A percentile compares a stretch with the other conserved stretches of the same genome.
These are phyloP conservation scores for Beauveria scarabaeidicola DNA, from an alignment of 2,329 filamentous ascomycete genomes.

Conservation along the genomic window DNA sequence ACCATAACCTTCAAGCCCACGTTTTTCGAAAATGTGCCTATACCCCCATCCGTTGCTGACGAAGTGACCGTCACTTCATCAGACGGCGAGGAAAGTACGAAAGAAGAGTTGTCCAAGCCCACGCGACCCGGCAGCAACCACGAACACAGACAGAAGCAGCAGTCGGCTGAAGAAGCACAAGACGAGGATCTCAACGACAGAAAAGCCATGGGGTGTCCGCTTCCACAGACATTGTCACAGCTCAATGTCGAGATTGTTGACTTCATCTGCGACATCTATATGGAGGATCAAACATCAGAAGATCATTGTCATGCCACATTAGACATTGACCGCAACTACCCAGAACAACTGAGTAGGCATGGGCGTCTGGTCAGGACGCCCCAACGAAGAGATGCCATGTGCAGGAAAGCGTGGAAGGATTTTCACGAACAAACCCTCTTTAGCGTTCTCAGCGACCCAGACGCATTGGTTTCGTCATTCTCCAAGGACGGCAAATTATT, in stretches of 20 bases:
- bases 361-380: neutral
- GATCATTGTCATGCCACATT: slow-evolving; percentile 35
- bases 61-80: slow-evolving; percentile 16
- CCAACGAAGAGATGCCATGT: slow-evolving; percentile 1
- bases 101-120: neutral
- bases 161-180: neutral
- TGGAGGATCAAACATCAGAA: slow-evolving; percentile 47
- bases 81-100: slow-evolving; percentile 13
- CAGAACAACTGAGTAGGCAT: slow-evolving; percentile 11
- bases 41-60: slow-evolving; percentile 16
- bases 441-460: slow-evolving; percentile 51
- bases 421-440: slow-evolving; percentile 60
- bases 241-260: slow-evolving; percentile 49
- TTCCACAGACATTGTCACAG: slow-evolving; percentile 49
- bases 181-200: slow-evolving; percentile 17
- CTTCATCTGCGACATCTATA: slow-evolving; percentile 51
- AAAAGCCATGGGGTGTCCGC: slow-evolving; percentile 24
- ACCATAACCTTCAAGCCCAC: slow-evolving; percentile 25
- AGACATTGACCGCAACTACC: slow-evolving; percentile 12
- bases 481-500: slow-evolving; percentile 41
- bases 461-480: slow-evolving; percentile 48
- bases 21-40: slow-evolving; percentile 31
- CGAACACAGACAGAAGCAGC: neutral
- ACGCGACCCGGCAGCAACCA: neutral
- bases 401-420: slow-evolving; percentile 42